Conservation (phyloP, 495 filamentous ascomycete species). For the Eremomyces bilateralis region DNA sequence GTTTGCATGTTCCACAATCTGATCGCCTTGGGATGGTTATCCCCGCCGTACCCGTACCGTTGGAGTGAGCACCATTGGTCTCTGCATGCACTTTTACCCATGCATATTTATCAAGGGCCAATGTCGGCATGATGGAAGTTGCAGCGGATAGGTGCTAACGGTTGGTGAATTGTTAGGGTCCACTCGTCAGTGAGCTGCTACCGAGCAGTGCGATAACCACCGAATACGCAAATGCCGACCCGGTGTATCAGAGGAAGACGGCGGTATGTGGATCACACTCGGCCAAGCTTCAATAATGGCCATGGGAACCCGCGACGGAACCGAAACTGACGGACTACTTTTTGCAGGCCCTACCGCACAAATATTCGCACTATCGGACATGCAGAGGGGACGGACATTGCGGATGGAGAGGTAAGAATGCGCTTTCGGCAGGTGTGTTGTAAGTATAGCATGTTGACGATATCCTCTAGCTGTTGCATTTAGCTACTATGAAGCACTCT, state of each 20-base stretch:
- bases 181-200: conserved; percentile 56
- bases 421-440: no score
- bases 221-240: conserved; percentile 85
- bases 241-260: conserved; percentile 65
- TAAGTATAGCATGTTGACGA: conserved; percentile 1
- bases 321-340: no score
- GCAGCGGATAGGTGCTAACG: no score
- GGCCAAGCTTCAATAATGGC: no score
- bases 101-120: no score
- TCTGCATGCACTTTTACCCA: no score
- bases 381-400: conserved; percentile 90
- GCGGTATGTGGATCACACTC: conserved; percentile 40
- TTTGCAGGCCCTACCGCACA: conserved; percentile 50
- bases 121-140: no score
- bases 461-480: conserved; percentile 59
- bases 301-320: no score
- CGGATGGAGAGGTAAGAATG: conserved; percentile 72
- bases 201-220: conserved; percentile 56
- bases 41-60: no score
- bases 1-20: background rate
- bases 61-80: no score
- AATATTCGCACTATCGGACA: conserved; percentile 70
- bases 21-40: no score
- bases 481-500: conserved; percentile 71
- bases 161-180: conserved; percentile 35